Percentiles rank a stretch among this genome's conserved stretches.
Evolutionary conservation across 306 rosid species (phyloP).

Genomic region (Gastrolobium villosum): DNA sequence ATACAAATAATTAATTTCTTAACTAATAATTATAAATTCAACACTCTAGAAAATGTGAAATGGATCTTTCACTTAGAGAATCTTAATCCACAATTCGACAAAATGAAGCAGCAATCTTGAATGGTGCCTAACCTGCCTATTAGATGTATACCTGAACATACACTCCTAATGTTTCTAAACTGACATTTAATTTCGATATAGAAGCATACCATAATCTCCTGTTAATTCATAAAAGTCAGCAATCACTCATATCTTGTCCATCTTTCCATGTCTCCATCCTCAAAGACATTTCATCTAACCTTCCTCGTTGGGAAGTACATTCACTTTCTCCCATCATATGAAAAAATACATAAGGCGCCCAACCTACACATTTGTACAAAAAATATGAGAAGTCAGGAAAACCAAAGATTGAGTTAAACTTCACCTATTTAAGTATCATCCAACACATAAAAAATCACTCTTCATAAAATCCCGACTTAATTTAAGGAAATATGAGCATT

Average conservation of each 20-base stretch:
- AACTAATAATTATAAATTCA: not conserved
- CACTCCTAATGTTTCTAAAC: not conserved
- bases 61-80: not conserved
- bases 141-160: not conserved
- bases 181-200: not conserved
- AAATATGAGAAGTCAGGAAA: not conserved
- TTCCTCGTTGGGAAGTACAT: not conserved
- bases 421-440: slow-evolving; percentile 4
- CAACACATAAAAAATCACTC: not conserved
- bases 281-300: not conserved
- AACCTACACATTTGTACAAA: slow-evolving; percentile 49
- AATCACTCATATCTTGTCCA: slow-evolving; percentile 27
- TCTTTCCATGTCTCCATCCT: slow-evolving; percentile 45
- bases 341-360: slow-evolving; percentile 68
- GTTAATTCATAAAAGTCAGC: slow-evolving; percentile 7
- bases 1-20: too few relatives aligned
- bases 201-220: not conserved
- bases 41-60: not conserved
- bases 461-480: too few relatives aligned
- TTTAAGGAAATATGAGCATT: not conserved
- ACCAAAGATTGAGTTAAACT: not conserved
- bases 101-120: not conserved
- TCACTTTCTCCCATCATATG: slow-evolving; percentile 37
- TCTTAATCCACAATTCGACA: not conserved
- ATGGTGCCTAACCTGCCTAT: not conserved